Conservation (phyloP, 495 filamentous ascomycete species). For the Penicillium lividum region DNA sequence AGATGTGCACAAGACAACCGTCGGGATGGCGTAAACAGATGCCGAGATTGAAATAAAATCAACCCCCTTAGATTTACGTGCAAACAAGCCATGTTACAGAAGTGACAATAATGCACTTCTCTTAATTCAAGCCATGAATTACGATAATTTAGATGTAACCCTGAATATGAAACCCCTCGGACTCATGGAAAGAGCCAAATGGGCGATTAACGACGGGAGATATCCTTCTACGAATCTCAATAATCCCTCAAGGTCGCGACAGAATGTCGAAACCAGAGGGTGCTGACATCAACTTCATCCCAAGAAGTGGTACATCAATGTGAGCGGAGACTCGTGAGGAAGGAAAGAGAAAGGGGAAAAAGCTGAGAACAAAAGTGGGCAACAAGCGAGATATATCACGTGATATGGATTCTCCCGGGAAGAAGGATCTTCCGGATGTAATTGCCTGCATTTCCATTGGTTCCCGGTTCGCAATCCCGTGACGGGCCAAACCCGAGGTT, state of each 20-base stretch:
- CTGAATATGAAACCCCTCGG: slow-evolving; percentile 55
- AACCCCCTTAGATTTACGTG: too few species aligned
- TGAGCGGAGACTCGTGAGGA: slow-evolving; percentile 50
- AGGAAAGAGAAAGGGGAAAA: slow-evolving; percentile 14
- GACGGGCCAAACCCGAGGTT: slow-evolving; percentile 47
- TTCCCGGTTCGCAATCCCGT: slow-evolving; percentile 28
- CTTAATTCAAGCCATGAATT: not conserved
- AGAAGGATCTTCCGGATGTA: slow-evolving; percentile 42
- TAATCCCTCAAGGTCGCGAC: slow-evolving; percentile 44
- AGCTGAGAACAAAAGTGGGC: slow-evolving; percentile 15
- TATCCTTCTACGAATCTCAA: slow-evolving; percentile 48
- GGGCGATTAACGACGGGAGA: slow-evolving; percentile 64
- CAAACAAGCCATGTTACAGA: not conserved
- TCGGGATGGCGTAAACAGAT: too few species aligned
- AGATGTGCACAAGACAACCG: too few species aligned
- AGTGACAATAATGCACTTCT: not conserved
- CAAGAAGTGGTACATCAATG: slow-evolving; percentile 39
- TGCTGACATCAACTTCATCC: slow-evolving; percentile 49
- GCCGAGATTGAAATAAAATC: too few species aligned
- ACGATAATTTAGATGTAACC: slow-evolving; percentile 39
- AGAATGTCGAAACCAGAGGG: slow-evolving; percentile 54
- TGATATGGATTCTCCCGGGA: slow-evolving; percentile 22
- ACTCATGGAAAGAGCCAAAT: slow-evolving; percentile 51
- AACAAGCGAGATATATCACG: slow-evolving; percentile 25
- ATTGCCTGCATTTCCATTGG: slow-evolving; percentile 45